These are phyloP conservation scores for Forsythia viridissima DNA, from an alignment of 257 asterid genomes.

Conservation along the genomic window DNA sequence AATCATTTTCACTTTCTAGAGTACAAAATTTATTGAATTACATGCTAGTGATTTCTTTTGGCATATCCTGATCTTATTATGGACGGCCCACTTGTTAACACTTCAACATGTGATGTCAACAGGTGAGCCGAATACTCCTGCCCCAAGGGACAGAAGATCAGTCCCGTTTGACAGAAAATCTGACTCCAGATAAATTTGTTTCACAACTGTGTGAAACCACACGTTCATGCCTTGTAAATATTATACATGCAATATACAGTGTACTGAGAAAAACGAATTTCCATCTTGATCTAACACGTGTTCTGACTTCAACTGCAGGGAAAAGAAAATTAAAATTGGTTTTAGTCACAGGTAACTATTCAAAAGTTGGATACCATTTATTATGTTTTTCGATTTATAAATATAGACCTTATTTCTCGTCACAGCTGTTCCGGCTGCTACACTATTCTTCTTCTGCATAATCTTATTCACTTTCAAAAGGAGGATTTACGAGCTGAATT, in stretches of 20 bases:
- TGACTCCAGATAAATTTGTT: not conserved
- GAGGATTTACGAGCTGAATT: not conserved
- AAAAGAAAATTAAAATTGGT: not conserved
- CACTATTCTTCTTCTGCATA: not conserved
- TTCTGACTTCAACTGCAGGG: slow-evolving; percentile 1
- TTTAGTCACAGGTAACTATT: not conserved
- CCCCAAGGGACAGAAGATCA: too few relatives aligned
- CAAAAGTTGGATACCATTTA: not conserved
- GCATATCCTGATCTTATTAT: too few relatives aligned
- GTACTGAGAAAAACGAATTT: not conserved
- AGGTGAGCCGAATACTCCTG: too few relatives aligned
- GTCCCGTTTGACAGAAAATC: not conserved
- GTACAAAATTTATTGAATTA: not conserved
- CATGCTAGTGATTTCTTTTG: not conserved
- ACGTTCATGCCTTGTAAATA: not conserved
- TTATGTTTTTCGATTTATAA: not conserved
- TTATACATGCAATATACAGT: too few relatives aligned
- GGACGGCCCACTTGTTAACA: too few relatives aligned
- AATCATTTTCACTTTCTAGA: not conserved
- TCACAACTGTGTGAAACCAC: not conserved
- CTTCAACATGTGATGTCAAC: too few relatives aligned
- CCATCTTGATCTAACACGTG: not conserved
- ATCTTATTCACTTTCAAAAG: not conserved
- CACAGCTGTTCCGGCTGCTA: not conserved
- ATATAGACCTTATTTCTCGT: not conserved